phyloP scores from a whole-genome alignment of 495 filamentous ascomycete species.

The Aspergillus ellipticus region DNA sequence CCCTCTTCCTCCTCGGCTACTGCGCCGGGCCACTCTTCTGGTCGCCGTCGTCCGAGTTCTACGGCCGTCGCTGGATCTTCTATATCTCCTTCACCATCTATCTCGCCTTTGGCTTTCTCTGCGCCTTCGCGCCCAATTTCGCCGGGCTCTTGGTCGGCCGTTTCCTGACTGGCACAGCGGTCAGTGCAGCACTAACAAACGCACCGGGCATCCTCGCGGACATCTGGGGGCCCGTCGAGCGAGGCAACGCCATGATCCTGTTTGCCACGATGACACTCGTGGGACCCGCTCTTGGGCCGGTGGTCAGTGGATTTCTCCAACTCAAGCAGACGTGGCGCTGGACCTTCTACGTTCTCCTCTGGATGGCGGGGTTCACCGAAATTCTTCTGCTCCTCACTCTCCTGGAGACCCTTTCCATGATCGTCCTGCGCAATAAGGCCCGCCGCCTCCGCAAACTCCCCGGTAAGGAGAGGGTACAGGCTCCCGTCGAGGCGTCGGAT shows the following conservation, averaged over 20 bases:
- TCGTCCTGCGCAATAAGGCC: slow-evolving; percentile 58
- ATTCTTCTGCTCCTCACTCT: slow-evolving; percentile 5
- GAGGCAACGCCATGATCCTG: slow-evolving; percentile 42
- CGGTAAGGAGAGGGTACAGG: no score
- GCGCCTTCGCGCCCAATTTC: slow-evolving; percentile 44
- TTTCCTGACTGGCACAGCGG: slow-evolving; percentile 44
- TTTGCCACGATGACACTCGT: slow-evolving; percentile 56
- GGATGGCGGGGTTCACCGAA: slow-evolving; percentile 25
- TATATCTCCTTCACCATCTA: slow-evolving; percentile 24
- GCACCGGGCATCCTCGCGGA: slow-evolving; percentile 50
- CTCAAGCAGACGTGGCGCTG: slow-evolving; percentile 37
- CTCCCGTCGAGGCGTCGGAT: no score
- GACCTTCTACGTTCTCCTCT: slow-evolving; percentile 52
- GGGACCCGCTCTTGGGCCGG: slow-evolving; percentile 50
- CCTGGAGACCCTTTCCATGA: slow-evolving; percentile 40
- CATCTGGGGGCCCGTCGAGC: slow-evolving; percentile 32
- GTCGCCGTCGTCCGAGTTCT: not conserved
- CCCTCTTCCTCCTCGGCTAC: no score
- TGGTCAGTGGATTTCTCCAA: slow-evolving; percentile 48
- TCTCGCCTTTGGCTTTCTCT: slow-evolving; percentile 50
- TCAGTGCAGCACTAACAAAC: slow-evolving; percentile 40
- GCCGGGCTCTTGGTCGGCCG: slow-evolving; percentile 39
- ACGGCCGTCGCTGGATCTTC: not conserved
- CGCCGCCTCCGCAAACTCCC: no score
- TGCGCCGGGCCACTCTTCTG: not conserved